Evolutionary conservation across 306 rosid species (phyloP).

Genomic region (Pterocarpus santalinus): DNA sequence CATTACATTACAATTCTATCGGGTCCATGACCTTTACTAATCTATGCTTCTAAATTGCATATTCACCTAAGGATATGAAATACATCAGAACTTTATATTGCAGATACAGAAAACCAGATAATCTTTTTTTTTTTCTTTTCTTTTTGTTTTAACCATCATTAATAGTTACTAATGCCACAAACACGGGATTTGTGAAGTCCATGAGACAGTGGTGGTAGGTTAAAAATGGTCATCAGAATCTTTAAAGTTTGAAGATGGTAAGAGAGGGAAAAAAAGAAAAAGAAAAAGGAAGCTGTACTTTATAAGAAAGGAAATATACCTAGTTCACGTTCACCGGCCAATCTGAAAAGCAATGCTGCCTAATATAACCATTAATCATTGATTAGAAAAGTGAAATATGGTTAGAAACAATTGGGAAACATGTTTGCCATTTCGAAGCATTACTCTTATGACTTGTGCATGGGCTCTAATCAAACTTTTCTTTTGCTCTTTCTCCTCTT

Average conservation of each 20-base stretch:
- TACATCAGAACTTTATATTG: too few species aligned
- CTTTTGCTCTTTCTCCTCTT: constrained; percentile 77
- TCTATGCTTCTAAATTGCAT: too few species aligned
- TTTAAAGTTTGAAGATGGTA: not conserved
- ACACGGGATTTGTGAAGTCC: too few species aligned
- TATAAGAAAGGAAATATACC: constrained; percentile 61
- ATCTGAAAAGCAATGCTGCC: constrained; percentile 95
- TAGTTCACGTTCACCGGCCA: constrained; percentile 84
- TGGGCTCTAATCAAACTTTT: constrained; percentile 92
- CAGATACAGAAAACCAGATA: too few species aligned
- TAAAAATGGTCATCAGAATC: constrained; percentile 30
- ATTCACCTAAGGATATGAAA: too few species aligned
- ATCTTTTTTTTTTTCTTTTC: too few species aligned
- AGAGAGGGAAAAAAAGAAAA: not conserved
- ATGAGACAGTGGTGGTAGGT: not conserved
- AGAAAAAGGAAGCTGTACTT: not conserved
- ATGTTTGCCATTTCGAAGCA: constrained; percentile 40
- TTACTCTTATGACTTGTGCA: constrained; percentile 99
- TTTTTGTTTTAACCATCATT: too few species aligned
- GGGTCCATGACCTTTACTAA: too few species aligned
- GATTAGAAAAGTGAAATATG: constrained; percentile 50
- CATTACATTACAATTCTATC: too few species aligned
- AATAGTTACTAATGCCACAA: too few species aligned
- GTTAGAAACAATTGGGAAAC: constrained; percentile 17
- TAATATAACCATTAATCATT: constrained; percentile 51